Conservation (phyloP, 2,329 filamentous ascomycete species). For the Pyricularia grisea region DNA sequence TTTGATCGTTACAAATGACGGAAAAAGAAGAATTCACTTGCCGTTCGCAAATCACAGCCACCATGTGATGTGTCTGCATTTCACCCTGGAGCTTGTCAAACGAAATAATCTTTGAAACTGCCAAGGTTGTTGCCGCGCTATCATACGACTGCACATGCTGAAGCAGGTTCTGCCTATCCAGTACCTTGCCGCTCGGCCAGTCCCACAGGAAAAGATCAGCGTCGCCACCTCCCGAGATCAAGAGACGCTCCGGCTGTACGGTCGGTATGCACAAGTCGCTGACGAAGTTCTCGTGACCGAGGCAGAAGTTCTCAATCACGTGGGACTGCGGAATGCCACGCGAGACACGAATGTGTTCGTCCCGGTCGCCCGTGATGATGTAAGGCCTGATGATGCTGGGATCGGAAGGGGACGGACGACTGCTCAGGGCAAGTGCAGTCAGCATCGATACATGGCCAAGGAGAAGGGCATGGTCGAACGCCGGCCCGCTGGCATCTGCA, state of each 20-base stretch:
- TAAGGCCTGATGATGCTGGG: constrained; percentile 21
- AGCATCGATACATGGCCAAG: constrained; percentile 95
- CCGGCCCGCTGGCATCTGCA: constrained; percentile 20
- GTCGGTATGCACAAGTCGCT: constrained; percentile 57
- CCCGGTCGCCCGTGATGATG: constrained; percentile 47
- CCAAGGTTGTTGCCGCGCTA: constrained; percentile 28
- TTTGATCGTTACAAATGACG: constrained; percentile 11
- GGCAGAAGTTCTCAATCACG: constrained; percentile 80
- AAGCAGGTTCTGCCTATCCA: constrained; percentile 45
- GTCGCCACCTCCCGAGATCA: constrained; percentile 86
- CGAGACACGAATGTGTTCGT: constrained; percentile 78
- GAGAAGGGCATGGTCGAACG: constrained; percentile 68
- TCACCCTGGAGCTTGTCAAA: constrained; percentile 12
- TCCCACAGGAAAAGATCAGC: constrained; percentile 71
- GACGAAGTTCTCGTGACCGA: constrained; percentile 82
- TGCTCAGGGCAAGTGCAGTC: constrained; percentile 58
- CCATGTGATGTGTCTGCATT: constrained; percentile 17
- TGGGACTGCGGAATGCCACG: constrained; percentile 74
- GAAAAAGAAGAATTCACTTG: constrained; percentile 19
- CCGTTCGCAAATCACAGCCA: constrained; percentile 34
- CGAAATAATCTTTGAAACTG: constrained; percentile 34
- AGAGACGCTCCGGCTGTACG: constrained; percentile 35
- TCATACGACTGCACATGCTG: constrained; percentile 27
- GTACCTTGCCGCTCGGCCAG: constrained; percentile 52
- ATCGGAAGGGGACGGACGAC: constrained; percentile 25